Evolutionary conservation across 2,329 filamentous ascomycete genomes (phyloP), one percentile per base, ranked within the genome.

Genomic region (Juglanconis oblonga): DNA sequence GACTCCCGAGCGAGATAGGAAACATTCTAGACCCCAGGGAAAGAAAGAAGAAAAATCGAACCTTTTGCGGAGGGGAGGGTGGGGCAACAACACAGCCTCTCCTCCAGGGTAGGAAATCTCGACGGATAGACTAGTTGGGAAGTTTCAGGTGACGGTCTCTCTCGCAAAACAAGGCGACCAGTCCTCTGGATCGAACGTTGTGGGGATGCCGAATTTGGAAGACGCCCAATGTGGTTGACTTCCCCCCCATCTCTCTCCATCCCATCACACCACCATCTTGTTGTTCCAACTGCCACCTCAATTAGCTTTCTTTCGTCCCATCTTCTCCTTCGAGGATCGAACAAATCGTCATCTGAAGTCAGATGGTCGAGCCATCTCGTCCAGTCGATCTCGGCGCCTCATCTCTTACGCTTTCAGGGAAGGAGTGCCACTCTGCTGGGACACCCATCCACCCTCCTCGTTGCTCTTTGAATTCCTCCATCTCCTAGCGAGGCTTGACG

Each of bases 1-100:
- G 42, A 24, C 17, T 17, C 42, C 42, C 42, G 42, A 45, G 42
- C 42, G 9, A 45, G 17, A 24, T 45, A 45, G 17, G 42, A 24
- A 24, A 49, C 42, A 42, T 35, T 51, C 35, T 50, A 62, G 60
- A 52, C 48, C 48, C 36, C n/a, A n/a, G 36, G 42, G 55, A 48
- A 56, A 52, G 36, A 59, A 47, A 36, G 14, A 40, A 11, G 17
- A 35, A 33, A 48, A 32, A n/a, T n/a, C n/a, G n/a, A 17, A 29
- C 31, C 8, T 36, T 33, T 38, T 51, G 4, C 14, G 11, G n/a
- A 36, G n/a, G n/a, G n/a, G n/a, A n/a, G n/a, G n/a, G n/a, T n/a
- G n/a, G n/a, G n/a, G n/a, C n/a, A n/a, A n/a, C n/a, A n/a, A n/a
- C n/a, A n/a, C n/a, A n/a, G n/a, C n/a, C 14, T 48, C 17, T n/a